These are phyloP conservation scores for Schwanniomyces yamadae DNA, from an alignment of 805 yeast species.

Conservation along the genomic window DNA sequence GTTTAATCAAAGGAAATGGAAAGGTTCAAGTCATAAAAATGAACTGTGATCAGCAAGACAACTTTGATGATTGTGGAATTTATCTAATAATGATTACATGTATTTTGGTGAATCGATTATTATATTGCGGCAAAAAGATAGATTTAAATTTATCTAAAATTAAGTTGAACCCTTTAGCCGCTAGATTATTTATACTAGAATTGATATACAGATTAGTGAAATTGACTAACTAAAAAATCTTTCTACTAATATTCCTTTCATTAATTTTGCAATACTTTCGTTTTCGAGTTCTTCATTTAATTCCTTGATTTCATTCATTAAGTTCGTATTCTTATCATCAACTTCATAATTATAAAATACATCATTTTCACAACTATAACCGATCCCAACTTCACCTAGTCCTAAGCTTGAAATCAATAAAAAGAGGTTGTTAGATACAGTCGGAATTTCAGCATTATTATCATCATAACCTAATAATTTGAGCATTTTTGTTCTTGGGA, in stretches of 20 bases:
- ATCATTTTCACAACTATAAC: constrained; percentile 24
- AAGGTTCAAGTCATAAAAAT: constrained; percentile 26
- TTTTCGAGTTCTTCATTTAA: constrained; percentile 14
- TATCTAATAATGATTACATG: constrained; percentile 39
- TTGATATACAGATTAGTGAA: constrained; percentile 15
- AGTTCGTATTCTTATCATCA: neutral
- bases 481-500: constrained; percentile 22
- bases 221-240: constrained; percentile 17
- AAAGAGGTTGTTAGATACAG: constrained; percentile 21
- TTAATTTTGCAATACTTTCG: constrained; percentile 27
- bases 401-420: constrained; percentile 22
- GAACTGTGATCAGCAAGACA: constrained; percentile 58
- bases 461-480: constrained; percentile 27
- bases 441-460: constrained; percentile 1
- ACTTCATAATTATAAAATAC: constrained; percentile 21
- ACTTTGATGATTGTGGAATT: constrained; percentile 68
- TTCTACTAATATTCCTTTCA: constrained; percentile 25
- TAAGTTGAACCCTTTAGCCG: constrained; percentile 47
- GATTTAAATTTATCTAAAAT: constrained; percentile 41
- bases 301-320: constrained; percentile 10
- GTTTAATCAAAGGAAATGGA: constrained; percentile 20
- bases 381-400: constrained; percentile 27
- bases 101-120: constrained; percentile 28
- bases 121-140: constrained; percentile 21
- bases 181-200: constrained; percentile 41